phyloP scores from a whole-genome alignment of 192 early-diverging fungal genomes.

The Coemansia sp. region DNA sequence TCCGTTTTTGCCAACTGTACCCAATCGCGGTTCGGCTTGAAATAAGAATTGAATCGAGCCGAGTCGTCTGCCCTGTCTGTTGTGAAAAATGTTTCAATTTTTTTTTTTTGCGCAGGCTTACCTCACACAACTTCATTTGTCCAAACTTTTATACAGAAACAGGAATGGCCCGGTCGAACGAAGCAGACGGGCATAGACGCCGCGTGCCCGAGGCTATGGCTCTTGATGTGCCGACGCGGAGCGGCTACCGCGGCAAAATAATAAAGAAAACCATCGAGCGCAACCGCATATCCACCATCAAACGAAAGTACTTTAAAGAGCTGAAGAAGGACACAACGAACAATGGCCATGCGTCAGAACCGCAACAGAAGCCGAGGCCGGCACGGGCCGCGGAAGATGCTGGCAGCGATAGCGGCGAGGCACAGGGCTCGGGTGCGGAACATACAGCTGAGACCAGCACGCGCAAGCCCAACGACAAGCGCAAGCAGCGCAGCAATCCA shows the following conservation, averaged over 20 bases:
- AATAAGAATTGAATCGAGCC: neutral
- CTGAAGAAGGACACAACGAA: slow-evolving; percentile 10
- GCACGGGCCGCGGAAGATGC: neutral
- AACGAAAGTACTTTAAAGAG: slow-evolving; percentile 43
- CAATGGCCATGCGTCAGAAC: neutral
- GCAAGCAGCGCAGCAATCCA: slow-evolving; percentile 32
- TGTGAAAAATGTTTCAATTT: no score
- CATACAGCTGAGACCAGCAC: neutral
- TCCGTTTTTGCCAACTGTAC: no score
- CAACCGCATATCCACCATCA: slow-evolving; percentile 39
- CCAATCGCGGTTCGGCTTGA: neutral
- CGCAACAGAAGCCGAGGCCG: neutral
- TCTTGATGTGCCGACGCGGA: slow-evolving; percentile 29
- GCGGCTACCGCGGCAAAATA: slow-evolving; percentile 32
- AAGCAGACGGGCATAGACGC: slow-evolving; percentile 13
- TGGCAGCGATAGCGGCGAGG: neutral
- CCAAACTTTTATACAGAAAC: no score
- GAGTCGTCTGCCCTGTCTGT: no score
- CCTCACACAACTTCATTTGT: no score
- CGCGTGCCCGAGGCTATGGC: slow-evolving; percentile 19
- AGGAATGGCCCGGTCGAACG: slow-evolving; percentile 1
- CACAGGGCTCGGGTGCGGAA: neutral
- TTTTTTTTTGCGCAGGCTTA: neutral
- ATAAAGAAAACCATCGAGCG: slow-evolving; percentile 50
- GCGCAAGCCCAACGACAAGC: neutral